Conservation (phyloP, 129 eudicot species). For the Arctium lappa region DNA sequence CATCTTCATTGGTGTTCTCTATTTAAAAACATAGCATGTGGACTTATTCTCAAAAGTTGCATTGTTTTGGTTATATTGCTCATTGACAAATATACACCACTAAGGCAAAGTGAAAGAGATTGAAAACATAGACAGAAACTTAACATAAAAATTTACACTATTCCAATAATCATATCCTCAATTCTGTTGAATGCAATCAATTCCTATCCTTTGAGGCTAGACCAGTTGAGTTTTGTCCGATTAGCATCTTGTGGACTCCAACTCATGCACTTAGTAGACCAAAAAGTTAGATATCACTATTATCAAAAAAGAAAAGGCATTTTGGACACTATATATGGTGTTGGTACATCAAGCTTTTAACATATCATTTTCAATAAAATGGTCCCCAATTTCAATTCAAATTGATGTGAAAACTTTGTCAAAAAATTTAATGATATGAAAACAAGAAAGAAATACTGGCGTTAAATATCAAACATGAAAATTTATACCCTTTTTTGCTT, state of each 20-base stretch:
- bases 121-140: not conserved
- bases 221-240: not conserved
- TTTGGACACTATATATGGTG: not conserved
- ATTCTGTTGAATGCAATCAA: not conserved
- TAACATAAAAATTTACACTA: not conserved
- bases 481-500: no score
- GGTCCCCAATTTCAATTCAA: not conserved
- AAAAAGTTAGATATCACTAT: not conserved
- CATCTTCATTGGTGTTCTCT: not conserved
- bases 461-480: no score
- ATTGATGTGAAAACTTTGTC: not conserved
- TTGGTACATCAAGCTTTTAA: not conserved
- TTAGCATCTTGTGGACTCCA: not conserved
- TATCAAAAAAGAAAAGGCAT: not conserved
- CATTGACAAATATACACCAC: not conserved
- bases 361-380: not conserved
- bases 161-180: not conserved
- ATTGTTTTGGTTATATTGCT: constrained; percentile 6
- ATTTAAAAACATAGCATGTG: constrained; percentile 14
- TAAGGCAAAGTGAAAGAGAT: not conserved
- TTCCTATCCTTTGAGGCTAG: not conserved
- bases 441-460: not conserved
- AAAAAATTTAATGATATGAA: not conserved
- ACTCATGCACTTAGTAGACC: no score
- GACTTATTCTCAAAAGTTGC: not conserved